phyloP scores from a whole-genome alignment of 345 rosid genomes.

The Arabis alpina region DNA sequence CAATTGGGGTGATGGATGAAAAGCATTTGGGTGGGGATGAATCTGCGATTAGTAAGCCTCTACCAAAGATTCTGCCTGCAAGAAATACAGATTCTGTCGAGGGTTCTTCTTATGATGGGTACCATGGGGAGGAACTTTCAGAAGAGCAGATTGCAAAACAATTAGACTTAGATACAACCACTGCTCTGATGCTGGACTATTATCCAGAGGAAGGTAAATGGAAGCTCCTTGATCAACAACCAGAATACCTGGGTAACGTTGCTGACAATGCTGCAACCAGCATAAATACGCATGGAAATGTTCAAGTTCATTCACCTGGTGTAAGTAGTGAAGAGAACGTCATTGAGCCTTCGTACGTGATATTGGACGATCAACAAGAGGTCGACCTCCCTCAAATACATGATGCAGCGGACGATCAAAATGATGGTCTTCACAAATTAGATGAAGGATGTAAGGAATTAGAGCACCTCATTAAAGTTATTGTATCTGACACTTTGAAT shows the following conservation, averaged over 20 bases:
- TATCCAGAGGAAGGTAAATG: constrained; percentile 91
- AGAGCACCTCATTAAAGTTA: constrained; percentile 58
- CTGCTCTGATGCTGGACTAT: constrained; percentile 82
- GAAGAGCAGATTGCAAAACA: constrained; percentile 55
- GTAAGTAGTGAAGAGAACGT: constrained; percentile 44
- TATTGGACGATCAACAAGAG: constrained; percentile 59
- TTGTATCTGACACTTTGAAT: constrained; percentile 66
- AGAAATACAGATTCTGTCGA: constrained; percentile 42
- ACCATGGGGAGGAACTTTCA: constrained; percentile 47
- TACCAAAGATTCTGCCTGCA: constrained; percentile 48
- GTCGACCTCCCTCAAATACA: constrained; percentile 48
- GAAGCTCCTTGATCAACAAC: constrained; percentile 85
- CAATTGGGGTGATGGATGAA: constrained; percentile 28
- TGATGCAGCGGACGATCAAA: constrained; percentile 36
- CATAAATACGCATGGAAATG: constrained; percentile 38
- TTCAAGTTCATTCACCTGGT: constrained; percentile 39
- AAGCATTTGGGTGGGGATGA: constrained; percentile 46
- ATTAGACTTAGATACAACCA: constrained; percentile 70
- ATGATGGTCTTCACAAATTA: constrained; percentile 40
- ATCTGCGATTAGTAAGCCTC: constrained; percentile 42
- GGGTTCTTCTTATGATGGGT: constrained; percentile 48
- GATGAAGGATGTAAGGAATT: constrained; percentile 50
- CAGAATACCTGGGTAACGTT: constrained; percentile 49
- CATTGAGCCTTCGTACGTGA: constrained; percentile 72
- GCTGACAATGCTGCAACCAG: constrained; percentile 39